Base-by-base conservation (phyloP, 2,329 filamentous ascomycete species). In the Beauveria sp. region DNA sequence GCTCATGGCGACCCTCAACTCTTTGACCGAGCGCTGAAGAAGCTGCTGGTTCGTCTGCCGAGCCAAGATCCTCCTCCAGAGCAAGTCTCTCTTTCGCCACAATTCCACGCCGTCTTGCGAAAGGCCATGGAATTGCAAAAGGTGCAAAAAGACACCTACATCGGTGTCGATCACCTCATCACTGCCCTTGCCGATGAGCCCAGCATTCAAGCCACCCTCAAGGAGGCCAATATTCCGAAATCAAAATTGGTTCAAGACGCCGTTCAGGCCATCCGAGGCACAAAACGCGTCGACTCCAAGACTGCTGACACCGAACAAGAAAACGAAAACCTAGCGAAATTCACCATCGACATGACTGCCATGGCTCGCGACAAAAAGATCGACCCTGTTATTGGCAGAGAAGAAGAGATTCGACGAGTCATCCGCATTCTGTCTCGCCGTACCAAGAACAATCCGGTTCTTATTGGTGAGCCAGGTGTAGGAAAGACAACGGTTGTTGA, bases 401-500 rank as follows among this genome's bases (percentile, higher is more conserved):
- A 98, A 73, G 93, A 97, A 71, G 95, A 98, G 74, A 97, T 97
- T 69, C 84, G 93, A 70, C 84, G 93, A 70, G 93, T 96, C 26
- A 86, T 98, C 67, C 87, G 93, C 62, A 98, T 98, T 66, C 79
- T 98, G 65, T 96, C 92, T 42, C 84, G 95, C 73, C 85, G 93
- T 71, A 98, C 93, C 64, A 98, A 98, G 84, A 98, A 99, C 81
- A 99, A 99, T 76, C 95, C 95, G 1, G 93, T 98, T 54, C 84
- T 99, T 66, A 98, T 99, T 66, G 95, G 95, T 78, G 93, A 98
- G 72, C 93, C 95, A 42, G 95, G 95, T 86, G 95, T 98, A 26
- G 95, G 95, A 72, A 99, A 99, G 81, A 99, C 95, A 5, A 97
- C 95, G 5, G 93, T 99, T 61, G 92, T 98, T 55, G 95, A 99